Evolutionary conservation across 345 rosid species (phyloP).

Genomic region (Gossypium mustelinum): DNA sequence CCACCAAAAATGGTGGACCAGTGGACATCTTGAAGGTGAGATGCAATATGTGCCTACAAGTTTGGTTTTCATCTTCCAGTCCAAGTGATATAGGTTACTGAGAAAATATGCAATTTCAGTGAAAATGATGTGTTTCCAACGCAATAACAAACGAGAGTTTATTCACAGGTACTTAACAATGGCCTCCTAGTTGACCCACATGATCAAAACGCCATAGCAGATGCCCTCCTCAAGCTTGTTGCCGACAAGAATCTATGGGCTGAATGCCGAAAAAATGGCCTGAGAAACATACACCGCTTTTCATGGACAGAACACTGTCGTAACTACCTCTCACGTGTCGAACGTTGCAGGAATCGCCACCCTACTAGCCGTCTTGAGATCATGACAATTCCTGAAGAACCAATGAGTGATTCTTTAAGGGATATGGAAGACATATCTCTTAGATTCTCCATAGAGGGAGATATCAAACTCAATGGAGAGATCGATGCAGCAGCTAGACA

Average conservation of each 20-base stretch:
- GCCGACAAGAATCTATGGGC: slow-evolving; percentile 57
- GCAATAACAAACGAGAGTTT: slow-evolving; percentile 12
- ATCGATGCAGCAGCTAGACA: slow-evolving; percentile 60
- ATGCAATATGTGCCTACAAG: not conserved
- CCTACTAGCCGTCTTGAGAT: slow-evolving; percentile 63
- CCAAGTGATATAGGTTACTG: not conserved
- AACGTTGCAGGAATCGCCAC: slow-evolving; percentile 74
- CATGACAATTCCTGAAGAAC: slow-evolving; percentile 67
- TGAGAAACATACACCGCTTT: slow-evolving; percentile 55
- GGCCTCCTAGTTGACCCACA: slow-evolving; percentile 68
- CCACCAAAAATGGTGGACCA: slow-evolving; percentile 71
- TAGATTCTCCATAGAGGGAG: slow-evolving; percentile 76
- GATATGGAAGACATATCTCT: slow-evolving; percentile 81
- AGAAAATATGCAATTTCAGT: not conserved
- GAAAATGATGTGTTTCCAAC: not conserved
- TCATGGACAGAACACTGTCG: slow-evolving; percentile 78
- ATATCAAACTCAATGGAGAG: slow-evolving; percentile 61
- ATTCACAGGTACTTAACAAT: slow-evolving; percentile 54
- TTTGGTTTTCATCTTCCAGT: slow-evolving; percentile 8
- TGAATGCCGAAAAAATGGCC: slow-evolving; percentile 60
- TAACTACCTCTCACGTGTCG: slow-evolving; percentile 76
- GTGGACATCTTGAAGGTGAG: slow-evolving; percentile 60
- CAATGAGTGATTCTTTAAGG: slow-evolving; percentile 76
- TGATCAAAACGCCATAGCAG: slow-evolving; percentile 57
- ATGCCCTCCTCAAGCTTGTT: slow-evolving; percentile 65